Conservation (phyloP, 805 yeast species). For the Ogataea populi-albae region DNA sequence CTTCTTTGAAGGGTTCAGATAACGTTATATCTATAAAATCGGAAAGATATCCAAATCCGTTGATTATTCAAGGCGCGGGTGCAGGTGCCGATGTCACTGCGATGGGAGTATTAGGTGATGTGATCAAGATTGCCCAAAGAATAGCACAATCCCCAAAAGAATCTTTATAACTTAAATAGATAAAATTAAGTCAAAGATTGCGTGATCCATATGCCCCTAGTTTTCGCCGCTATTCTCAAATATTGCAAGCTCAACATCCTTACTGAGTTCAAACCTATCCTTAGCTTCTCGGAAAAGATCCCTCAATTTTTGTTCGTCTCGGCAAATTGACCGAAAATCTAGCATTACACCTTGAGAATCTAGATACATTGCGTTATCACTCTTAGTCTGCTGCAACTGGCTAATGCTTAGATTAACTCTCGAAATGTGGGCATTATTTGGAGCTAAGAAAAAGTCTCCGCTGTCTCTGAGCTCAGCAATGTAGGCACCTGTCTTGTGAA, state of each 20-base stretch:
- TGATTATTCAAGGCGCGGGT: slow-evolving; percentile 97
- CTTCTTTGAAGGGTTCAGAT: slow-evolving; percentile 92
- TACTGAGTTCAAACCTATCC: slow-evolving; percentile 39
- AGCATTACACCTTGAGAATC: slow-evolving; percentile 76
- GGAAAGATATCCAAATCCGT: slow-evolving; percentile 88
- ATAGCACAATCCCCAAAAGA: slow-evolving; percentile 37
- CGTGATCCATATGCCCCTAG: background rate
- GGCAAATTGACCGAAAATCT: slow-evolving; percentile 62
- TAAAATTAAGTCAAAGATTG: background rate
- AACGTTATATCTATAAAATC: slow-evolving; percentile 91
- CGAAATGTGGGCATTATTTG: slow-evolving; percentile 80
- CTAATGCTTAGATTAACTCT: slow-evolving; percentile 54
- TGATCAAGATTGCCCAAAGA: slow-evolving; percentile 88
- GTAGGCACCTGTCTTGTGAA: slow-evolving; percentile 85
- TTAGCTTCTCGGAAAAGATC: slow-evolving; percentile 60
- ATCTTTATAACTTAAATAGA: slow-evolving; percentile 19
- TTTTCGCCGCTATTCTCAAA: slow-evolving; percentile 14
- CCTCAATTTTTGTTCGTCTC: slow-evolving; percentile 45
- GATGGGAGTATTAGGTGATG: slow-evolving; percentile 89
- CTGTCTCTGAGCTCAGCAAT: slow-evolving; percentile 81
- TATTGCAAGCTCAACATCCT: slow-evolving; percentile 27
- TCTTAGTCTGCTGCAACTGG: slow-evolving; percentile 22
- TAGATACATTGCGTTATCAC: slow-evolving; percentile 37
- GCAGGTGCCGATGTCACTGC: slow-evolving; percentile 72
- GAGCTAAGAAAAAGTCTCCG: slow-evolving; percentile 78